Conservation (phyloP, 805 yeast species). For the Wickerhamiella azyma region DNA sequence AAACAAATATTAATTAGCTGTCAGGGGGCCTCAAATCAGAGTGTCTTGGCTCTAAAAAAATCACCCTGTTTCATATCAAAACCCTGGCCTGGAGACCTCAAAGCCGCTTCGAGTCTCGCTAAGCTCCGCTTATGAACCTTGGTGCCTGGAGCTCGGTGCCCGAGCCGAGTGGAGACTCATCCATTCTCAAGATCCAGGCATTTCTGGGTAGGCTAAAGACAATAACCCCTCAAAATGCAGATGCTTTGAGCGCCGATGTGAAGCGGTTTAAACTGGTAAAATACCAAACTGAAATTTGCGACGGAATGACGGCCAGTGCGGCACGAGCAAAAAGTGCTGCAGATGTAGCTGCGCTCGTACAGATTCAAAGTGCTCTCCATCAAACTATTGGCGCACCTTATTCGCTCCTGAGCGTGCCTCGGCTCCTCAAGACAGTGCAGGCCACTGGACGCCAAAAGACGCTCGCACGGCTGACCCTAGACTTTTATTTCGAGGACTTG, state of each 20-base stretch:
- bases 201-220: neutral
- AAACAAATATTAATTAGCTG: no score
- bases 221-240: neutral
- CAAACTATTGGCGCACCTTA: neutral
- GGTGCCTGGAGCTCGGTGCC: neutral
- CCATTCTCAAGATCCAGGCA: neutral
- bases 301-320: neutral
- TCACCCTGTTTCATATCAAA: no score
- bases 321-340: neutral
- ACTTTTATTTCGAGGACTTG: neutral
- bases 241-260: neutral
- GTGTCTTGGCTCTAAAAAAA: no score
- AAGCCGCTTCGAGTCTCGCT: no score
- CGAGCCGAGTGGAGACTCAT: neutral
- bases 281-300: conserved; percentile 5
- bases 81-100: no score
- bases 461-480: neutral
- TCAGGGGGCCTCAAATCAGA: no score
- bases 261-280: conserved; percentile 3
- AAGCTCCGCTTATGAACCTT: neutral
- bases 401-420: conserved; percentile 1
- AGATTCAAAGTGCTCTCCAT: neutral
- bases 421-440: neutral
- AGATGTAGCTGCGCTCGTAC: neutral
- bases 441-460: neutral